Evolutionary conservation across 345 rosid genomes (phyloP), one percentile per base, ranked within the genome.

Genomic region (Luvunga scandens): DNA sequence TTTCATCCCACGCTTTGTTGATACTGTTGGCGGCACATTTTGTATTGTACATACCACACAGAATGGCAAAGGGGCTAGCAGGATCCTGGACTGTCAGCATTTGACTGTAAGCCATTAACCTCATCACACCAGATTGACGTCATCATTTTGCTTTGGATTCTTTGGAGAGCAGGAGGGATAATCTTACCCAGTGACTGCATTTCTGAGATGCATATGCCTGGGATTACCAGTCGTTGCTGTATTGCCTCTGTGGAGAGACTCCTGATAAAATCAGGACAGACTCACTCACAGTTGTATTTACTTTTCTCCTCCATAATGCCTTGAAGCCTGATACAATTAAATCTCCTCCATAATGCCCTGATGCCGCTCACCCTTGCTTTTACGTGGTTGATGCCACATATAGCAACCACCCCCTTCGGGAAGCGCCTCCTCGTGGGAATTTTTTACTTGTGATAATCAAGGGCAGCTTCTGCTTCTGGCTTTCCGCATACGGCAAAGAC

Each of bases 11-110:
- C 24, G 21, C 45, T 50, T 48, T 48, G 39, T 10, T 33, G 69
- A 76, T 55, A 25, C 33, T 7, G 45, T 45, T 48, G 79, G 25
- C 7, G 57, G 55, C 38, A 19, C 64, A 53, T 48, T 75, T 76
- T 64, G 27, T 55, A 67, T 76, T 53, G 79, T 76, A 67, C 66
- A 66, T 67, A 76, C 39, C 55, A 18, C 55, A 76, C 57, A 67
- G 73, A 24, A n/a, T 53, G 30, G 64, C 53, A 50, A 76, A 6
- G 53, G 79, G 66, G 76, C 33, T 59, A 21, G 39, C 10, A 19
- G 68, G 66, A 56, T 76, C 53, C 73, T 55, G 36, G 65, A 75
- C 63, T 31, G 62, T 53, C 34, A 1, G 24, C 38, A 1, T 16
- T 57, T 12, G 56, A 67, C 65, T 19, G 56, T 25, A 22, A 62